Percentiles rank a stretch among this genome's conserved stretches.
Evolutionary conservation across 257 asterid species (phyloP).

Genomic region (Gentiana macrophylla): DNA sequence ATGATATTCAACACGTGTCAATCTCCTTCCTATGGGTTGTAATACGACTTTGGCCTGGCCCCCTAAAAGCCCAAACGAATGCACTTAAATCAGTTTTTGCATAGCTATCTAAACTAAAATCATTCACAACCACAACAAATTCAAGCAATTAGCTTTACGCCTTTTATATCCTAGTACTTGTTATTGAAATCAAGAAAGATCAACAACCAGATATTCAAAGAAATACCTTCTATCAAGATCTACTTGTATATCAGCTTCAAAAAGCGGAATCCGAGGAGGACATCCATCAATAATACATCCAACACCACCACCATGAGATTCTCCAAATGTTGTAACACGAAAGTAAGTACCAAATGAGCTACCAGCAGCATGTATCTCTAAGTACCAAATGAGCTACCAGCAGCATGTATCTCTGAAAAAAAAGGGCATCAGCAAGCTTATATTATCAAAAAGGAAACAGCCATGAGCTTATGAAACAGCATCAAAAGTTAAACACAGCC

Average conservation of each 20-base stretch:
- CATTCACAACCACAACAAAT: too few relatives aligned
- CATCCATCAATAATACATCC: conserved; percentile 97
- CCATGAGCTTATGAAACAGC: too few relatives aligned
- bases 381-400: conserved; percentile 68
- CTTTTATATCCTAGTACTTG: background rate
- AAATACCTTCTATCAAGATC: conserved; percentile 90
- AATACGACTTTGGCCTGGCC: conserved; percentile 99
- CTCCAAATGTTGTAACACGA: conserved; percentile 95
- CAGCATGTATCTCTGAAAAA: conserved; percentile 55
- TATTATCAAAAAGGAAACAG: too few relatives aligned
- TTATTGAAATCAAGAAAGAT: background rate
- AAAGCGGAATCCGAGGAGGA: conserved; percentile 89
- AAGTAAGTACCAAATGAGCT: conserved; percentile 70
- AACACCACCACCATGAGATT: conserved; percentile 99
- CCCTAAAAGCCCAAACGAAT: conserved; percentile 34
- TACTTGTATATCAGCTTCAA: conserved; percentile 89
- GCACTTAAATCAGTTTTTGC: too few relatives aligned
- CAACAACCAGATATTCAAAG: conserved; percentile 3
- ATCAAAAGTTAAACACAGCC: too few relatives aligned
- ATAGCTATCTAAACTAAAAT: too few relatives aligned
- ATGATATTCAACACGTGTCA: conserved; percentile 77
- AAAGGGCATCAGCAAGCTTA: too few relatives aligned
- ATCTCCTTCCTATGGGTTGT: conserved; percentile 99
- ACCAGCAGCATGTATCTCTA: conserved; percentile 74
- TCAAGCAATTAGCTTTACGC: too few relatives aligned